Base-by-base conservation (phyloP, 495 filamentous ascomycete genomes). In the Hypoxylon fuscum region DNA sequence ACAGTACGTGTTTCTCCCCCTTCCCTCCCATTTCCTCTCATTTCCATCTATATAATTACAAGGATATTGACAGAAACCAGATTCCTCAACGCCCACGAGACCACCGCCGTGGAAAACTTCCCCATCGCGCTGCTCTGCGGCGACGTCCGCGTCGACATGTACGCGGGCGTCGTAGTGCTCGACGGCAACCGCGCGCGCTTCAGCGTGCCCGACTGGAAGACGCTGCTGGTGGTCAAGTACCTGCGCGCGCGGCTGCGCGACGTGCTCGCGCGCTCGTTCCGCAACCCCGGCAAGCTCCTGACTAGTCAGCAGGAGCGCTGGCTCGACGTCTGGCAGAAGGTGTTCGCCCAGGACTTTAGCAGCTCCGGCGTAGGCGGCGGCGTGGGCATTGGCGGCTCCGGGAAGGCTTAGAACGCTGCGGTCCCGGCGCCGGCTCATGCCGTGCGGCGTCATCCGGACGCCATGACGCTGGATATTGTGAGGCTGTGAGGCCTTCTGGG, bases 131-230 rank as follows among this genome's bases (percentile, higher is more conserved):
- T 98, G 14, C 81, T 96, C 34, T 95, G 91, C 61, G 95, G 94
- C 14, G 93, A 97, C 52, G 88, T 86, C 1, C 89, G 92, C 29
- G 92, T 92, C 55, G 90, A 90, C 76, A 83, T 96, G 80, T 93
- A 90, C 71, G 83, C 93, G 3, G 95, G 95, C 4, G 88, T 96
- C 3, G 77, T 96, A 21, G 85, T 91, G 6, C 83, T 98, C 45
- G 92, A 96, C 72, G 85, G 90, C 8, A 93, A 96, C 75, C 83
- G 92, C 23, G 80, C 94, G n/a, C 84, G 90, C n/a, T 97, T 97
- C 71, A 79, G 88, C 20, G 80, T 94, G 1, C 81, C 86, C n/a
- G 89, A 95, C 68, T 97, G 93, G 93, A 96, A 92, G 77, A 87
- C 86, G 0, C 89, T 95, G 82, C 81, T 97, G 7, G 92, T 87